Evolutionary conservation across 129 eudicot species (phyloP).

Genomic region (Mikania micrantha): DNA sequence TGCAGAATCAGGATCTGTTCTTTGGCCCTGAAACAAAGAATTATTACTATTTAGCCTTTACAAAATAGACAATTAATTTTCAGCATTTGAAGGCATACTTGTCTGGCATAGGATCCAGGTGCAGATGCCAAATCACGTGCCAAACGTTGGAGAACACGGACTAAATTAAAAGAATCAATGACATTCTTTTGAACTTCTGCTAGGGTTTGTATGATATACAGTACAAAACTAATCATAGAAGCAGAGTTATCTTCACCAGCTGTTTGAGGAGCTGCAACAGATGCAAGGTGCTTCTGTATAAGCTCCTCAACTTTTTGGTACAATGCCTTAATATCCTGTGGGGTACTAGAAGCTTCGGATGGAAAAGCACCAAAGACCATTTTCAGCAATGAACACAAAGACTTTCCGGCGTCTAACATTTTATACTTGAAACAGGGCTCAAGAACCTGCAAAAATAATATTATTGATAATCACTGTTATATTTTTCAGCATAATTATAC

Average conservation of each 20-base stretch:
- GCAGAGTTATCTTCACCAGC: slow-evolving; percentile 93
- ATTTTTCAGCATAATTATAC: background rate
- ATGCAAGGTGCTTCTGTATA: slow-evolving; percentile 80
- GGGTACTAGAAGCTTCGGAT: slow-evolving; percentile 71
- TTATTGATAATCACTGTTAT: background rate
- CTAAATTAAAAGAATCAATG: slow-evolving; percentile 68
- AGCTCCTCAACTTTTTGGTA: slow-evolving; percentile 83
- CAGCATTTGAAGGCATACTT: slow-evolving; percentile 39
- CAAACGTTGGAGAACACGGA: slow-evolving; percentile 85
- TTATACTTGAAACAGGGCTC: slow-evolving; percentile 98
- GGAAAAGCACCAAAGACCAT: slow-evolving; percentile 91
- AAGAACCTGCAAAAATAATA: slow-evolving; percentile 52
- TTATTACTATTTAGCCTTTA: background rate
- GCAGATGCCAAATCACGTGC: slow-evolving; percentile 91
- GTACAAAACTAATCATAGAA: slow-evolving; percentile 82
- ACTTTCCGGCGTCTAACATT: slow-evolving; percentile 94
- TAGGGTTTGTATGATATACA: slow-evolving; percentile 69
- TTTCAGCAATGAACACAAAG: slow-evolving; percentile 82
- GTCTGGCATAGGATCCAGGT: slow-evolving; percentile 61
- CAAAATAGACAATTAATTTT: background rate
- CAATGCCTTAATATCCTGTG: slow-evolving; percentile 76
- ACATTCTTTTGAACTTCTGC: slow-evolving; percentile 83
- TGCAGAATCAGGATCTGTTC: slow-evolving; percentile 85
- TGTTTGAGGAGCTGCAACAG: slow-evolving; percentile 76
- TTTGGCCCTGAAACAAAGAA: slow-evolving; percentile 55